Evolutionary conservation across 441 rosid genomes (phyloP).

Genomic region (Pelargonium australe): DNA sequence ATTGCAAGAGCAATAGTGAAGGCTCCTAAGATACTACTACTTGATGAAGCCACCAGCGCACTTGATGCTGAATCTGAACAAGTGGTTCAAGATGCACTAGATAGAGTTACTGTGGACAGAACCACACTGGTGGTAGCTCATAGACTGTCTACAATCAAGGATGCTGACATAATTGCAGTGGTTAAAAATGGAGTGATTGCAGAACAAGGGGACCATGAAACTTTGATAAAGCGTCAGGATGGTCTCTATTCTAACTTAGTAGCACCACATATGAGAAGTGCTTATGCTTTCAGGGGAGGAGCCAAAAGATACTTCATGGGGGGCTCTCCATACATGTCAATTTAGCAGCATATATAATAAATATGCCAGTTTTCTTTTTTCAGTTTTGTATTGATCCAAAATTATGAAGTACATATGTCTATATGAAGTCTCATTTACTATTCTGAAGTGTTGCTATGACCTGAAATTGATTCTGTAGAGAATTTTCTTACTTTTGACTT

Average conservation of each 20-base stretch:
- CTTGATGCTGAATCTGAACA: conserved; percentile 62
- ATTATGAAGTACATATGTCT: background rate
- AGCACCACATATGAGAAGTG: conserved; percentile 31
- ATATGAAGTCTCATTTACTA: no score
- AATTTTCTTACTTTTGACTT: background rate
- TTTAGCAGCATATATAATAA: background rate
- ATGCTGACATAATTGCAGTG: conserved; percentile 56
- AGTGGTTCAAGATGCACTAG: conserved; percentile 63
- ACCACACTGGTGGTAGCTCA: conserved; percentile 70
- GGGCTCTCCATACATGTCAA: background rate
- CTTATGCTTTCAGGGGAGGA: conserved; percentile 2
- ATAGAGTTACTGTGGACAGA: conserved; percentile 43
- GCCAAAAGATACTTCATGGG: conserved; percentile 10
- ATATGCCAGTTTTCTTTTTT: conserved; percentile 5
- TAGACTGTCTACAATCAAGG: conserved; percentile 49
- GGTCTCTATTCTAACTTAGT: conserved; percentile 60
- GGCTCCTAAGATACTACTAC: conserved; percentile 46
- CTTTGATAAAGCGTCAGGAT: conserved; percentile 35
- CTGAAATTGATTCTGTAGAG: background rate
- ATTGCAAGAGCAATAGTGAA: conserved; percentile 67
- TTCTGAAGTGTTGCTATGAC: background rate
- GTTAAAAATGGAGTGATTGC: conserved; percentile 55
- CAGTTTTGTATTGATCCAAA: conserved; percentile 5
- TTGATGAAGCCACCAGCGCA: conserved; percentile 74
- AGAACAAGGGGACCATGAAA: conserved; percentile 62